Conservation (phyloP, 2,329 filamentous ascomycete genomes). For the Zasmidium angulare region DNA sequence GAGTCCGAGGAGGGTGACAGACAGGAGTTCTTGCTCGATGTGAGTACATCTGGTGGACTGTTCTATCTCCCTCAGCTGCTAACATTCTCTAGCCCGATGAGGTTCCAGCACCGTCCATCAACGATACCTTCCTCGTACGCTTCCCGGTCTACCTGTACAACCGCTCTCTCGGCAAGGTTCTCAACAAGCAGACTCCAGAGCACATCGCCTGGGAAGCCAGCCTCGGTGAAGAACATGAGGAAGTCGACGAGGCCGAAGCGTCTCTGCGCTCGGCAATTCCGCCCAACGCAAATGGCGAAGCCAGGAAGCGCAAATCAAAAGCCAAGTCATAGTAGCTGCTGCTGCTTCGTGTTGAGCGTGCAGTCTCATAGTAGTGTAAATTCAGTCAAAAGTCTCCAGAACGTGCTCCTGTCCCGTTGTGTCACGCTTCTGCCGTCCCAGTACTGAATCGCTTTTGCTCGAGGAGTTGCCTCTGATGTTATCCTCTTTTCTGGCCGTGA, state of each 20-base stretch:
- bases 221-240: slow-evolving; percentile 32
- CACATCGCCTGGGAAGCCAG: slow-evolving; percentile 26
- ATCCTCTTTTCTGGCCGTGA: background rate
- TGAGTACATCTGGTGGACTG: slow-evolving; percentile 52
- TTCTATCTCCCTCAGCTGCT: background rate
- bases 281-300: slow-evolving; percentile 47
- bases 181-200: slow-evolving; percentile 39
- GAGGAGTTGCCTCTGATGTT: background rate
- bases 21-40: slow-evolving; percentile 82
- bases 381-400: background rate
- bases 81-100: slow-evolving; percentile 64
- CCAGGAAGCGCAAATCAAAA: slow-evolving; percentile 40
- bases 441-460: background rate
- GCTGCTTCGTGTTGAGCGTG: background rate
- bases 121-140: slow-evolving; percentile 78
- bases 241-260: slow-evolving; percentile 39
- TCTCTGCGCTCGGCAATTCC: slow-evolving; percentile 43
- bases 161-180: slow-evolving; percentile 44
- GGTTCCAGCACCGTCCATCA: slow-evolving; percentile 72
- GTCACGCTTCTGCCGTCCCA: background rate
- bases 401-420: background rate
- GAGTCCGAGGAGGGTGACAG: slow-evolving; percentile 81
- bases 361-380: background rate
- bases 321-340: slow-evolving; percentile 18
- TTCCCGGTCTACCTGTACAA: slow-evolving; percentile 73